These are phyloP conservation scores for Colletotrichum incanum DNA, from an alignment of 2,329 filamentous ascomycete genomes.

Conservation along the genomic window DNA sequence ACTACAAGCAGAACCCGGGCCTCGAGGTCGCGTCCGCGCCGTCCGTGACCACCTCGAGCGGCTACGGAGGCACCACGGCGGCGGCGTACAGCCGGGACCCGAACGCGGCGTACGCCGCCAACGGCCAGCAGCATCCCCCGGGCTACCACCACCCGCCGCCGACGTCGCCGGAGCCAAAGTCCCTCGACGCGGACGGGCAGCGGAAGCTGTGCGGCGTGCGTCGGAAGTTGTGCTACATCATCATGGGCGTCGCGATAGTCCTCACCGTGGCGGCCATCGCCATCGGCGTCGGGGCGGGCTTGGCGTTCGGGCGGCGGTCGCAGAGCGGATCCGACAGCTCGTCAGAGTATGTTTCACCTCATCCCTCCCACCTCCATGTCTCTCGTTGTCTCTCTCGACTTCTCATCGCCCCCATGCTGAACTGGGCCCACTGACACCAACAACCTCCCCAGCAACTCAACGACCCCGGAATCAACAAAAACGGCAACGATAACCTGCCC, in stretches of 20 bases:
- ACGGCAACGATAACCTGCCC: conserved; percentile 43
- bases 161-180: not conserved
- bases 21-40: conserved; percentile 20
- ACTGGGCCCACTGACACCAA: not conserved
- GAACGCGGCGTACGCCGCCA: not conserved
- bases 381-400: not conserved
- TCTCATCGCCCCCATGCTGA: too few relatives aligned
- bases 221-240: conserved; percentile 45
- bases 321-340: not conserved
- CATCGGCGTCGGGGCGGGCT: conserved; percentile 46
- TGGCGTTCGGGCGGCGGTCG: conserved; percentile 41
- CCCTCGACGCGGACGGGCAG: conserved; percentile 13
- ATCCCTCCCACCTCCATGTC: not conserved
- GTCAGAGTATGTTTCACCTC: conserved; percentile 13
- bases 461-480: conserved; percentile 20
- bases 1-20: conserved; percentile 31
- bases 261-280: conserved; percentile 45
- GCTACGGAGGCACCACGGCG: not conserved
- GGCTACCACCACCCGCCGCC: conserved; percentile 29
- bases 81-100: conserved; percentile 13
- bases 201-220: conserved; percentile 45
- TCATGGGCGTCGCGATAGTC: conserved; percentile 43
- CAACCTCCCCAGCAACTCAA: not conserved
- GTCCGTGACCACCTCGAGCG: not conserved
- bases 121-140: conserved; percentile 20